phyloP scores from a whole-genome alignment of 1,284 basidiomycete species.

The Macrocystidia cucumis region DNA sequence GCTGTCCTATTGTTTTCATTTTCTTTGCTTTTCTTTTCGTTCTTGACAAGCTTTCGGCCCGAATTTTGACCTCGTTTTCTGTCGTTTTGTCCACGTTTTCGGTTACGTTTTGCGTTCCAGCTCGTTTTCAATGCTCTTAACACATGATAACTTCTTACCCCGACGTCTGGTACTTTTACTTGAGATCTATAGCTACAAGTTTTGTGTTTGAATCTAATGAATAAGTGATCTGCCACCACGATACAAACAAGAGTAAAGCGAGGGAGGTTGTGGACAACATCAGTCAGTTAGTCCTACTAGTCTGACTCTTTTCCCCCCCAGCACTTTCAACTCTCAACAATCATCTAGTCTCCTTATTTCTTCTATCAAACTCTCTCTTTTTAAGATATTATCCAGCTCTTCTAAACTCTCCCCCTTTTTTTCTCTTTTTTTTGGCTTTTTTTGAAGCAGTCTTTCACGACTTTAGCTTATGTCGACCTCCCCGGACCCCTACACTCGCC shows the following conservation, averaged over 20 bases:
- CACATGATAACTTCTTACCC: no score
- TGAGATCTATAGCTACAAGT: neutral
- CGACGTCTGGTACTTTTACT: neutral
- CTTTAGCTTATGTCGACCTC: slow-evolving; percentile 27
- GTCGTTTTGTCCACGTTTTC: neutral
- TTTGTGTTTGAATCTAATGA: neutral
- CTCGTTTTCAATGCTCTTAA: no score
- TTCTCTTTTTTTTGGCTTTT: slow-evolving; percentile 8
- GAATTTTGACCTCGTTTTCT: slow-evolving; percentile 1
- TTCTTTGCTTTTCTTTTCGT: slow-evolving; percentile 8
- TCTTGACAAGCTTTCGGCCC: slow-evolving; percentile 1
- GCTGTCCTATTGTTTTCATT: no score
- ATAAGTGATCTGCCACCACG: slow-evolving; percentile 15
- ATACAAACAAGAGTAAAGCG: slow-evolving; percentile 18
- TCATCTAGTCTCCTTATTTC: slow-evolving; percentile 6
- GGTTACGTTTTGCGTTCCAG: neutral
- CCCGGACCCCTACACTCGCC: no score
- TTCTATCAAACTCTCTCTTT: slow-evolving; percentile 7
- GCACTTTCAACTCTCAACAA: slow-evolving; percentile 5
- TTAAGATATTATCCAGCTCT: slow-evolving; percentile 14
- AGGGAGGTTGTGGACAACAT: slow-evolving; percentile 10
- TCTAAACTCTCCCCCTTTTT: slow-evolving; percentile 12
- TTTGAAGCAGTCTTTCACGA: no score
- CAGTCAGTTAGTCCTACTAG: slow-evolving; percentile 12
- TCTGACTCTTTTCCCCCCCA: slow-evolving; percentile 5